phyloP scores from a whole-genome alignment of 2,329 filamentous ascomycete species.

The Amesomyces nigricolor region DNA sequence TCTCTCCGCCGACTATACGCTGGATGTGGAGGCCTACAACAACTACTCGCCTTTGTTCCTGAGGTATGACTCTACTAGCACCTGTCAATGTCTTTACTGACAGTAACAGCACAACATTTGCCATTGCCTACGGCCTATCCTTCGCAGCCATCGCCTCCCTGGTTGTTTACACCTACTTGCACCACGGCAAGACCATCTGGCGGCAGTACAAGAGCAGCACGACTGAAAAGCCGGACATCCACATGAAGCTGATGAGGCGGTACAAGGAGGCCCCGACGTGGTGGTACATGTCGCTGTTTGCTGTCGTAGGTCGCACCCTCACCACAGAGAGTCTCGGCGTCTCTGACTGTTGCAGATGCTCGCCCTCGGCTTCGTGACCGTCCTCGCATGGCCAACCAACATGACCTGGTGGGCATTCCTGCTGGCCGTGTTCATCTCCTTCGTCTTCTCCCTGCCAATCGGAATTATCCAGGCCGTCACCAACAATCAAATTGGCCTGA shows the following conservation, averaged over 20 bases:
- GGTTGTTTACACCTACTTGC: conserved; percentile 61
- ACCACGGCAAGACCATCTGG: conserved; percentile 63
- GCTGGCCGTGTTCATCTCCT: conserved; percentile 58
- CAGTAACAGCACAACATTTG: conserved; percentile 58
- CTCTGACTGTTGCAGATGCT: conserved; percentile 39
- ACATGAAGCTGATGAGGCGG: conserved; percentile 59
- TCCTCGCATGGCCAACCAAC: conserved; percentile 59
- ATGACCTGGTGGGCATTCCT: conserved; percentile 69
- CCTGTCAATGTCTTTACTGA: not conserved
- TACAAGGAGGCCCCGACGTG: conserved; percentile 58
- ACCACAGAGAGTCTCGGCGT: conserved; percentile 10
- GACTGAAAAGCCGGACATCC: conserved; percentile 55
- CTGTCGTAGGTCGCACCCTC: conserved; percentile 38
- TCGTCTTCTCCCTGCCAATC: conserved; percentile 59
- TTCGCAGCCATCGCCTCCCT: conserved; percentile 67
- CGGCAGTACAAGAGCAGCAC: conserved; percentile 54
- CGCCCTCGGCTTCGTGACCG: conserved; percentile 47
- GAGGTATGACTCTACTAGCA: conserved; percentile 33
- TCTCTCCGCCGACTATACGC: conserved; percentile 54
- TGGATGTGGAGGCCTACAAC: conserved; percentile 59
- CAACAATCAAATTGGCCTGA: conserved; percentile 65
- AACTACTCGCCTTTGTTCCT: conserved; percentile 64
- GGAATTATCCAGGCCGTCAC: conserved; percentile 66
- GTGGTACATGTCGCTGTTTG: conserved; percentile 58
- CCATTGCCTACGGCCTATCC: conserved; percentile 63